phyloP scores from a whole-genome alignment of 2,329 filamentous ascomycete genomes.

The Orbilia quercus region DNA sequence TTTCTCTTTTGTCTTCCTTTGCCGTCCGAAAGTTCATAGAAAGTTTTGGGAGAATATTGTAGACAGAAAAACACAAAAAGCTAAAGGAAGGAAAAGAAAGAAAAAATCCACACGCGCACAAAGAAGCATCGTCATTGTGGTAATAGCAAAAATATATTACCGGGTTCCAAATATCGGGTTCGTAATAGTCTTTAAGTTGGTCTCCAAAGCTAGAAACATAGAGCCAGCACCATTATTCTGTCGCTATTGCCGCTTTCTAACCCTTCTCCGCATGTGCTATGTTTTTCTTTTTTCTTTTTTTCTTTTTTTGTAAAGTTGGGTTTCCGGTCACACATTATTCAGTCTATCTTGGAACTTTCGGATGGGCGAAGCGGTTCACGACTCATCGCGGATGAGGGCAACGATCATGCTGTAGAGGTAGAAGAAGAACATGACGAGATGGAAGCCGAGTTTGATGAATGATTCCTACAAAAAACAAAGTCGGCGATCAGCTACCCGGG shows the following conservation, averaged over 20 bases:
- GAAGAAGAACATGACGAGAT: constrained; percentile 99
- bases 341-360: constrained; percentile 55
- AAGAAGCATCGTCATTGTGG: background rate
- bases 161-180: background rate
- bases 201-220: background rate
- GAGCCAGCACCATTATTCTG: no score
- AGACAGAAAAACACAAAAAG: background rate
- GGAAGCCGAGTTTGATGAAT: constrained; percentile 98
- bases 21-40: constrained; percentile 12
- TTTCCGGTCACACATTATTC: constrained; percentile 24
- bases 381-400: constrained; percentile 76
- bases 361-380: constrained; percentile 56
- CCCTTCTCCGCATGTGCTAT: no score
- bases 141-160: background rate
- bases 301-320: constrained; percentile 7
- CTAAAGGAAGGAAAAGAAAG: background rate
- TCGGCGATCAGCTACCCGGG: constrained; percentile 2
- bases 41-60: background rate
- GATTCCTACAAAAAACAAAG: constrained; percentile 80
- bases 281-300: constrained; percentile 3
- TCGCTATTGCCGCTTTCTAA: no score
- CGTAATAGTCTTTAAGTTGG: constrained; percentile 1
- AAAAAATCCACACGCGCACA: background rate
- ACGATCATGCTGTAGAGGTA: constrained; percentile 99
- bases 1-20: background rate